Evolutionary conservation across 2,329 filamentous ascomycete genomes (phyloP), one percentile per base, ranked within the genome.

Genomic region (Colletotrichum siamense): DNA sequence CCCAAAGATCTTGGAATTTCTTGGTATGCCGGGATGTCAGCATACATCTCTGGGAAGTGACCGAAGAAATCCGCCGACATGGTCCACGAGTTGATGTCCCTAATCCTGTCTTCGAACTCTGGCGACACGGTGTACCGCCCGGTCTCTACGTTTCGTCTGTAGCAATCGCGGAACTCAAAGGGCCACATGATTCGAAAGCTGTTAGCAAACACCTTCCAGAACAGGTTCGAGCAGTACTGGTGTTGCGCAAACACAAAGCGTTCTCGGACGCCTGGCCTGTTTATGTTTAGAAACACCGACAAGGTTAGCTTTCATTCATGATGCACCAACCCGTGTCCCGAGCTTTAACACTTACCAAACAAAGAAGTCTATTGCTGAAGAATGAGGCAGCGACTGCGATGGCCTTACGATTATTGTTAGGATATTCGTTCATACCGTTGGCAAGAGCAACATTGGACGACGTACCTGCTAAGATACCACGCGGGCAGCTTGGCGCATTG

Each of bases 331-430:
- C 44, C 28, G 8, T 34, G 55, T 16, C 26, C 49, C 22, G 30
- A 62, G 34, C 26, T 32, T 10, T 3, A 26, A 44, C 15, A 68
- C 79, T 12, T 77, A 81, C 80, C 81, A 82, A n/a, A 80, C 80
- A 5, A 83, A 82, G 49, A 81, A 83, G 70, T 83, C 81, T 12
- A 82, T 82, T 1, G 80, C 81, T 10, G 81, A 80, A 0, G 82
- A 80, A 13, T 83, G 81, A 2, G 81, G 71, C 2, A 82, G 22
- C 1, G 75, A 67, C 68, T 83, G 79, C 9, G 81, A 81, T 6
- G 81, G 81, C 13, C 81, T 83, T 8, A 3, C 1, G 4, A 30
- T 3, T 12, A 6, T 77, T 55, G 36, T 72, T 10, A 72, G 62
- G 3, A 15, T 8, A 4, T 15, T 13, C 2, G 6, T 61, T 18